Base-by-base conservation (phyloP, 148 eudicot species). In the Agrostemma githago region DNA sequence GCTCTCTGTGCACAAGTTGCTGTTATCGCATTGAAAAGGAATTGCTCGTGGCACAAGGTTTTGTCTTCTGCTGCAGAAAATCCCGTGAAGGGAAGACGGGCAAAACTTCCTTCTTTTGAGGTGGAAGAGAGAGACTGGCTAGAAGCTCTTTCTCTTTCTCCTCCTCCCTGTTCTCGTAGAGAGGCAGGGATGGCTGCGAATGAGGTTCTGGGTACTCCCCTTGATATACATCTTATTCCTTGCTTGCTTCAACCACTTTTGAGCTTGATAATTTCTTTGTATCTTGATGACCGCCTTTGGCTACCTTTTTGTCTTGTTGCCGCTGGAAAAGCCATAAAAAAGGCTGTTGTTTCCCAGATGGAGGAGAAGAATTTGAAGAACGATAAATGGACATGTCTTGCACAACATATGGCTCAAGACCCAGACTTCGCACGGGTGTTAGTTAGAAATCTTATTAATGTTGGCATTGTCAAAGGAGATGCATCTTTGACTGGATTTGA, bases 121-220 rank as follows among this genome's bases (percentile, higher is more conserved):
- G 98, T 91, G 72, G 93, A 88, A 80, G 98, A 94, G 85, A 85
- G 90, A 79, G 98, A 94, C 79, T 94, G 98, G 98, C 77, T 94
- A 76, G 90, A 89, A 83, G 96, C 98, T 74, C 89, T 89, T 81
- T 88, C 89, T 54, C 80, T 82, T 78, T 89, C 93, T 71, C 92
- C 98, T 14, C 96, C 96, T 71, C 98, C 98, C 26, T 94, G 97
- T 73, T 91, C 98, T 46, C 90, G 83, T 63, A 83, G 98, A 83
- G 97, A 88, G 83, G 90, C 92, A 64, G 98, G 92, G 66, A 81
- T 87, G 86, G 96, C 97, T 78, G 92, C 96, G 72, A 91, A 85
- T 87, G 93, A 87, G 70, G 87, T 94, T 64, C 79, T 81, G 63
- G 89, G 93, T 40, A 79, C 88, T 5, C 97, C 96, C 66, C 93